Base-by-base conservation (phyloP, 495 filamentous ascomycete species). In the Podospora appendiculata region DNA sequence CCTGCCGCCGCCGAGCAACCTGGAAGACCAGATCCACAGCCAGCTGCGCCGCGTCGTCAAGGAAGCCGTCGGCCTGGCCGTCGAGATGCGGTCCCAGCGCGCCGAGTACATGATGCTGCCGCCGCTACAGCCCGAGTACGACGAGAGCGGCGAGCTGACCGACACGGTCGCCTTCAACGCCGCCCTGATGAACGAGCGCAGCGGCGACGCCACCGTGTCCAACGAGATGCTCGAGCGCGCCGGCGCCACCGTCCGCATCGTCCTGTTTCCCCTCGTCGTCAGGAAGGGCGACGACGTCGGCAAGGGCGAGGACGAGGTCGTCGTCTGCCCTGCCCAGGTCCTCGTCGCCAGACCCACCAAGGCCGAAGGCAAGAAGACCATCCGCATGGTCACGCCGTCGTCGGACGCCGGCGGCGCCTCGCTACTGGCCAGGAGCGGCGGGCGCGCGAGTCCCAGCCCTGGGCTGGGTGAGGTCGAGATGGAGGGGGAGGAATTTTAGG, bases 41-140 rank as follows among this genome's bases (percentile, higher is more conserved):
- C 89, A 90, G 40, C 80, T 98, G 41, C 84, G 84, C 55, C 88
- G 88, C 59, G 86, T 97, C 13, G 79, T 96, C 56, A 79, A 79
- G 51, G 78, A 87, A 33, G 92, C 93, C 0, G 92, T 92, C 35
- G 85, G 84, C 41, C 77, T 98, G 4, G 88, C 90, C 4, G 82
- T 97, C 55, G 90, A 96, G 74, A 96, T 98, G 94, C 88, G 93
- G 58, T 92, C 85, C 14, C 93, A 98, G 65, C 78, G 90, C 12
- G 89, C 93, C 14, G 91, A 96, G 67, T 98, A 92, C 70, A 89
- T 93, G 69, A 96, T 98, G 91, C 83, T 95, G 6, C 92, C 92
- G 4, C 91, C 93, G 8, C 76, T 94, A n/a, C 88, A 90, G 57
- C 92, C 94, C 10, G 89, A 95, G 61, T 97, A 93, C 71, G 91